phyloP scores from a whole-genome alignment of 2,329 filamentous ascomycete genomes.

The Fusarium sp. region DNA sequence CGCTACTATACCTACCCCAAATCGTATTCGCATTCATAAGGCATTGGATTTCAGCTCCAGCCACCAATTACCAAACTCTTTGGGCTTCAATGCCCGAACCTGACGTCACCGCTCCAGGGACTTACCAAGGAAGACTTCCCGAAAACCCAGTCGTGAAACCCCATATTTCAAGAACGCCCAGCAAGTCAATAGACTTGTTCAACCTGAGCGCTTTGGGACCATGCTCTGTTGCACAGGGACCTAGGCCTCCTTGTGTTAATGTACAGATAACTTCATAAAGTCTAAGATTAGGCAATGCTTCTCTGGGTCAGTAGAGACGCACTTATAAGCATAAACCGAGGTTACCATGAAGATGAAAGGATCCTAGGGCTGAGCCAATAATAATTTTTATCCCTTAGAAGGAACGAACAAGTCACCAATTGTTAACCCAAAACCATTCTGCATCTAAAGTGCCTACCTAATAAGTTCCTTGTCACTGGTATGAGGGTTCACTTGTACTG shows the following conservation, averaged over 20 bases:
- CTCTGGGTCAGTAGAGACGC: neutral
- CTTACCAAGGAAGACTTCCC: slow-evolving; percentile 15
- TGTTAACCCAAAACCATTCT: neutral
- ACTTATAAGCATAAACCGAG: neutral
- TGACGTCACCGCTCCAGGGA: slow-evolving; percentile 28
- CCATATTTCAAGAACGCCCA: neutral
- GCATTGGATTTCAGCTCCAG: neutral
- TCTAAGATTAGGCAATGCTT: neutral
- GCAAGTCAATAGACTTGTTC: neutral
- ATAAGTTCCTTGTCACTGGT: neutral
- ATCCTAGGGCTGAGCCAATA: neutral
- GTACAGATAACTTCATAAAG: neutral
- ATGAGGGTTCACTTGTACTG: neutral
- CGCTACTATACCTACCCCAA: neutral
- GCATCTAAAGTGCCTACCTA: neutral
- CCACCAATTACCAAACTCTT: slow-evolving; percentile 1
- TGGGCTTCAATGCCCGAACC: slow-evolving; percentile 12
- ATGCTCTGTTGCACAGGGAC: neutral
- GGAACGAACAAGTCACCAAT: neutral
- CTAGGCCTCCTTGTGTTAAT: neutral
- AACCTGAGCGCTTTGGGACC: neutral
- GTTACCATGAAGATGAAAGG: neutral
- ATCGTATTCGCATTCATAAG: neutral
- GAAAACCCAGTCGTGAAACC: slow-evolving; percentile 12
- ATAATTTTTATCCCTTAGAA: neutral